A percentile compares a stretch with the other conserved stretches of the same genome.
phyloP scores from a whole-genome alignment of 495 filamentous ascomycete genomes.

The Aspergillus campestris region DNA sequence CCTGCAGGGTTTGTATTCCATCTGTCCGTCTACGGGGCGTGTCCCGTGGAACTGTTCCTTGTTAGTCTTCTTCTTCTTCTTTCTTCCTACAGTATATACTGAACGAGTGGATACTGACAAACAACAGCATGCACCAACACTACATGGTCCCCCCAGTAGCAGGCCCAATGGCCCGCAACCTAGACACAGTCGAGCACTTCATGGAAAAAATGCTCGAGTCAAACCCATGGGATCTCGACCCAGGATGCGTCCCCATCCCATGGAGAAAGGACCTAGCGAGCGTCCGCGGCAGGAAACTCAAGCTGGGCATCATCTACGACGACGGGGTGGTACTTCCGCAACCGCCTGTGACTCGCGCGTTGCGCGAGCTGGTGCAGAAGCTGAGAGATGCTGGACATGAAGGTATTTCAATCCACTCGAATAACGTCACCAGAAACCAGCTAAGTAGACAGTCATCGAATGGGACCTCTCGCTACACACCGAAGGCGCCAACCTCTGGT shows the following conservation, averaged over 20 bases:
- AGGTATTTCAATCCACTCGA: constrained; percentile 22
- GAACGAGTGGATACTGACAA: neutral
- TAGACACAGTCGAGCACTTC: constrained; percentile 34
- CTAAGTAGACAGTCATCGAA: constrained; percentile 29
- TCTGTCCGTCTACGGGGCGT: constrained; percentile 52
- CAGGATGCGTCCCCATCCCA: constrained; percentile 33
- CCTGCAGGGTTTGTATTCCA: constrained; percentile 54
- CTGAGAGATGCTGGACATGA: constrained; percentile 36
- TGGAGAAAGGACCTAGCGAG: constrained; percentile 31
- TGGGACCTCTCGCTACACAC: constrained; percentile 29
- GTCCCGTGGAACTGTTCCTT: constrained; percentile 42
- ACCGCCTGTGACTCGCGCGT: constrained; percentile 41
- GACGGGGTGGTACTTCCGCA: constrained; percentile 49
- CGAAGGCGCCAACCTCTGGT: constrained; percentile 30
- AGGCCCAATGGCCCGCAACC: constrained; percentile 35
- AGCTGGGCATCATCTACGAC: constrained; percentile 43
- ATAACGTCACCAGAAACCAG: no score
- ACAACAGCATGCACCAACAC: constrained; percentile 16
- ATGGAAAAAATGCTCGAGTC: constrained; percentile 27
- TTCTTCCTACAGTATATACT: neutral
- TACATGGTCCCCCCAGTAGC: constrained; percentile 28
- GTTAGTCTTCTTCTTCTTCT: constrained; percentile 22
- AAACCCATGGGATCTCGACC: constrained; percentile 34
- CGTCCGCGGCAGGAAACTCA: constrained; percentile 23
- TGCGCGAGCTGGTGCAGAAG: constrained; percentile 34